These are phyloP conservation scores for Lophium mytilinum DNA, from an alignment of 495 filamentous ascomycete genomes.

Conservation along the genomic window DNA sequence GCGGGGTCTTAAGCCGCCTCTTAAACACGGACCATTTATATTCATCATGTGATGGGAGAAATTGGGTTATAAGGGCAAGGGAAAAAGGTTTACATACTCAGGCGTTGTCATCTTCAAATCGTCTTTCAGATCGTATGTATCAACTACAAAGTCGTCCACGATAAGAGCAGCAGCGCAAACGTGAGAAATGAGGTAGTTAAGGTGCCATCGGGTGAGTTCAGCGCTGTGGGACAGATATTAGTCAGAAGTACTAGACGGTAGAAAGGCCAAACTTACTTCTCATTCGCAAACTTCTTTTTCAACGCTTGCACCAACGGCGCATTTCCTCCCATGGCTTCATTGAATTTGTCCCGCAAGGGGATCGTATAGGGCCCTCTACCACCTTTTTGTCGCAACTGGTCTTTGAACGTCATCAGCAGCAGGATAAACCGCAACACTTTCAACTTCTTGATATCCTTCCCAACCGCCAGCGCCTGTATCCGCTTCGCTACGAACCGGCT, in stretches of 20 bases:
- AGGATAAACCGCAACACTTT: constrained; percentile 61
- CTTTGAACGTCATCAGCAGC: constrained; percentile 56
- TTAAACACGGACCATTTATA: no score
- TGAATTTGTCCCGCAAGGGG: constrained; percentile 40
- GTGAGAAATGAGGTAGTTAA: constrained; percentile 37
- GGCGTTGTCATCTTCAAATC: constrained; percentile 57
- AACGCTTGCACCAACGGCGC: constrained; percentile 58
- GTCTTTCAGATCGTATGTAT: constrained; percentile 64
- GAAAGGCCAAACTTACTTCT: constrained; percentile 49
- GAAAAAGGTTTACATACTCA: constrained; percentile 7
- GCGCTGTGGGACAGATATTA: constrained; percentile 13
- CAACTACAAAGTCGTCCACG: constrained; percentile 69
- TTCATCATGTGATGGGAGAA: neutral
- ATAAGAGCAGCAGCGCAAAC: constrained; percentile 44
- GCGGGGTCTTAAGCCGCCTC: no score
- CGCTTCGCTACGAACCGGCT: constrained; percentile 61
- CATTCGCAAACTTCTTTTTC: constrained; percentile 60
- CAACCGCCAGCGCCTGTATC: constrained; percentile 47
- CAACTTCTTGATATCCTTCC: constrained; percentile 49
- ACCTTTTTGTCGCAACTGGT: constrained; percentile 30
- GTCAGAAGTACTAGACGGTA: constrained; percentile 48
- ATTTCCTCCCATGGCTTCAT: constrained; percentile 43
- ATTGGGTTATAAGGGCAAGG: neutral
- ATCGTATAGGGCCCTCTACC: constrained; percentile 27
- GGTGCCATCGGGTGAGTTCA: constrained; percentile 35